Percentiles rank a stretch among this genome's conserved stretches.
phyloP scores from a whole-genome alignment of 176 grass and related monocot species.

The Pontederia crassipes region DNA sequence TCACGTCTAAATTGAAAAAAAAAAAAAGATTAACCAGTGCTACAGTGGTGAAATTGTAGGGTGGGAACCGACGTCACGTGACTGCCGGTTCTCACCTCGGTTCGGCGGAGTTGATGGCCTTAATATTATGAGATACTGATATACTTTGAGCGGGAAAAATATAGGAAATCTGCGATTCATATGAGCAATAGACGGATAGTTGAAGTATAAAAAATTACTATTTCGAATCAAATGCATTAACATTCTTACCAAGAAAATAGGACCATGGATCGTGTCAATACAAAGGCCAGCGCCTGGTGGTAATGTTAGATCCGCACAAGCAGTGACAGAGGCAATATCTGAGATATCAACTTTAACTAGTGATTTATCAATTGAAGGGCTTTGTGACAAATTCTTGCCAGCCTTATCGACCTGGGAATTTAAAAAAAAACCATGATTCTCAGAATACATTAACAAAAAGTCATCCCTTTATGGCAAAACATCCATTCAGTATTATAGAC shows the following conservation, averaged over 20 bases:
- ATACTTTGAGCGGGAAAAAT: too few species aligned
- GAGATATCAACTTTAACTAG: constrained; percentile 57
- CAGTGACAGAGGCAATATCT: constrained; percentile 70
- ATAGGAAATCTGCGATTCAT: background rate
- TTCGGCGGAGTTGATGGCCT: too few species aligned
- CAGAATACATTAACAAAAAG: background rate
- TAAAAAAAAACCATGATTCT: constrained; percentile 1
- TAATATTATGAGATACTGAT: too few species aligned
- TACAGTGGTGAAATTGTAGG: too few species aligned
- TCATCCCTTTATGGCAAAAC: background rate
- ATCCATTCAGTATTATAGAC: background rate
- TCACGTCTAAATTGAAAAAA: too few species aligned
- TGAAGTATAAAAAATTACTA: background rate
- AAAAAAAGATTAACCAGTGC: too few species aligned
- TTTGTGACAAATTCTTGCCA: constrained; percentile 44
- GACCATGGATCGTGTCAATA: constrained; percentile 71
- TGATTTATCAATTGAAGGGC: constrained; percentile 35
- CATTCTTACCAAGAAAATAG: constrained; percentile 63
- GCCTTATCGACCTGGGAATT: constrained; percentile 43
- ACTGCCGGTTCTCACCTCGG: too few species aligned
- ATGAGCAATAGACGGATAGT: background rate
- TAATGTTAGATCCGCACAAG: constrained; percentile 76
- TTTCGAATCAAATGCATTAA: background rate
- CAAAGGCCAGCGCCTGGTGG: constrained; percentile 82
- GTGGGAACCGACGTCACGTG: too few species aligned